Conservation (phyloP, 305 asterid genomes). For the Fraxinus paxiana region DNA sequence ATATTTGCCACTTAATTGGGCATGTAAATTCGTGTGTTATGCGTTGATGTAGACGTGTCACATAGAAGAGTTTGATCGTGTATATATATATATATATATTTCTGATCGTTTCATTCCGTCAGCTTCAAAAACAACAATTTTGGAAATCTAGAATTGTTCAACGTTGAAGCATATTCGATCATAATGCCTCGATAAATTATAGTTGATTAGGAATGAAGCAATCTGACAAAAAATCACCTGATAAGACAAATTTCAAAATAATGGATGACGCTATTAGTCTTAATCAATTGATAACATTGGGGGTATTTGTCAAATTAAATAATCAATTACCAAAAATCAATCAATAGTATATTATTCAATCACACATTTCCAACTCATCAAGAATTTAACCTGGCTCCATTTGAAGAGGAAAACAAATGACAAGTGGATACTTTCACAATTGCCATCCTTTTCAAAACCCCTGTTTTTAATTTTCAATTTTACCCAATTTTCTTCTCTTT, state of each 20-base stretch:
- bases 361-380: neutral
- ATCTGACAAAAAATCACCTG: conserved; percentile 4
- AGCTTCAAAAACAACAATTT: neutral
- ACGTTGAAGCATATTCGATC: neutral
- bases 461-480: neutral
- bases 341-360: neutral
- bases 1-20: neutral
- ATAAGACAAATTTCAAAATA: conserved; percentile 6
- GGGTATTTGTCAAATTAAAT: neutral
- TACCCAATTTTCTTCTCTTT: neutral
- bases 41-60: neutral
- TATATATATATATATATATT: too few relatives aligned
- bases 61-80: neutral
- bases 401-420: conserved; percentile 25
- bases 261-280: conserved; percentile 16
- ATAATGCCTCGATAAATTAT: neutral
- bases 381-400: conserved; percentile 30
- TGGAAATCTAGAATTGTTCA: neutral
- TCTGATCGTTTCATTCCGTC: too few relatives aligned
- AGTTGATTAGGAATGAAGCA: conserved; percentile 15
- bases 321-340: neutral
- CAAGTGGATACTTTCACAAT: conserved; percentile 23
- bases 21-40: neutral
- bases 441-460: conserved; percentile 18
- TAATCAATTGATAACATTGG: conserved; percentile 13